These are phyloP conservation scores for Fusarium nelsonii DNA, from an alignment of 2,329 filamentous ascomycete species.

Conservation along the genomic window DNA sequence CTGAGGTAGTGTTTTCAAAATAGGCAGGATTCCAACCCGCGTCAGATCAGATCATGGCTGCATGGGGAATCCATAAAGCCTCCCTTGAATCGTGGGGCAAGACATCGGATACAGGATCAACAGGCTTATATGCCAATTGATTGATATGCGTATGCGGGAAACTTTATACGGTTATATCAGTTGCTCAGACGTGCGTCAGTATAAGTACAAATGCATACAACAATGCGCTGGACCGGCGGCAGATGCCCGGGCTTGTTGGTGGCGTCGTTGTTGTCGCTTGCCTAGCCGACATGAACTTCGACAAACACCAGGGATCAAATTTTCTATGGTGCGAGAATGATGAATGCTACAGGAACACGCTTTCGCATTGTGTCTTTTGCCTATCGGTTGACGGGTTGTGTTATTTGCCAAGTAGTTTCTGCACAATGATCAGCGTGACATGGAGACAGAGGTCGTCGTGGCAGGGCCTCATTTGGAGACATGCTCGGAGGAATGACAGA, in stretches of 20 bases:
- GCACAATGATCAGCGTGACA: not conserved
- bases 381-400: not conserved
- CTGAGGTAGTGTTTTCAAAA: not conserved
- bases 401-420: not conserved
- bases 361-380: too few relatives aligned
- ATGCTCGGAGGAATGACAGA: not conserved
- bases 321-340: not conserved
- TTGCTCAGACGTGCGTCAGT: not conserved
- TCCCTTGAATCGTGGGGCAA: not conserved
- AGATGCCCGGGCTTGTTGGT: slow-evolving; percentile 1
- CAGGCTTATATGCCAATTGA: not conserved
- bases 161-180: not conserved
- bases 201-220: not conserved
- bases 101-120: not conserved
- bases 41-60: not conserved
- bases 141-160: not conserved
- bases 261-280: not conserved
- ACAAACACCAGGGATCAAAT: not conserved
- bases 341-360: not conserved
- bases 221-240: not conserved
- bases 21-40: not conserved
- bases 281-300: not conserved
- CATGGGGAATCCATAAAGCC: not conserved
- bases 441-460: not conserved
- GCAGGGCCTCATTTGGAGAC: not conserved